These are phyloP conservation scores for Boechera divaricarpa DNA, from an alignment of 345 rosid genomes.

Conservation along the genomic window DNA sequence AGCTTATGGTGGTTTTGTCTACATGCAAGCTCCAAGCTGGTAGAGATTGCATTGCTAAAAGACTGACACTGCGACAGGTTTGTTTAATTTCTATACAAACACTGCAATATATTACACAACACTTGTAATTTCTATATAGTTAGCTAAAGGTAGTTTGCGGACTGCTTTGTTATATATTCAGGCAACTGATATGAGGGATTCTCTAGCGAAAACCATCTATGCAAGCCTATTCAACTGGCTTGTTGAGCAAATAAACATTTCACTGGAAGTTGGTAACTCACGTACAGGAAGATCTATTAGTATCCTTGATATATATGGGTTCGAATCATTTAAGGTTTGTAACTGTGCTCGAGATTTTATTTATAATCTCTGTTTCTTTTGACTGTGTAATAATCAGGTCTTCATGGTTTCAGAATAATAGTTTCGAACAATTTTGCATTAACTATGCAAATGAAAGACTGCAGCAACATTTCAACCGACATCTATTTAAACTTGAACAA, in stretches of 20 bases:
- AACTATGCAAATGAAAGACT: constrained; percentile 96
- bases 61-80: constrained; percentile 82
- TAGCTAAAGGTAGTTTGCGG: not conserved
- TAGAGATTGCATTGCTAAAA: constrained; percentile 69
- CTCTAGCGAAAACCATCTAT: constrained; percentile 81
- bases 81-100: not conserved
- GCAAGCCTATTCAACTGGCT: constrained; percentile 88
- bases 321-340: constrained; percentile 80
- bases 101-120: not conserved
- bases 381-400: constrained; percentile 32
- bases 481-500: constrained; percentile 85
- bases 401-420: constrained; percentile 68
- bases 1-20: constrained; percentile 67
- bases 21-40: constrained; percentile 72
- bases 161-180: constrained; percentile 38
- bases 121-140: not conserved
- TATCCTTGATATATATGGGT: constrained; percentile 92
- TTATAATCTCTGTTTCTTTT: constrained; percentile 17
- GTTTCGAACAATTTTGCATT: constrained; percentile 95
- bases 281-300: constrained; percentile 69
- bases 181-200: constrained; percentile 86
- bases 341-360: not conserved
- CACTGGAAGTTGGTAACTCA: constrained; percentile 60
- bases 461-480: constrained; percentile 91
- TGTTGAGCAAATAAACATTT: constrained; percentile 75